Evolutionary conservation across 2,329 filamentous ascomycete species (phyloP).

Genomic region (Helotiales sp.): DNA sequence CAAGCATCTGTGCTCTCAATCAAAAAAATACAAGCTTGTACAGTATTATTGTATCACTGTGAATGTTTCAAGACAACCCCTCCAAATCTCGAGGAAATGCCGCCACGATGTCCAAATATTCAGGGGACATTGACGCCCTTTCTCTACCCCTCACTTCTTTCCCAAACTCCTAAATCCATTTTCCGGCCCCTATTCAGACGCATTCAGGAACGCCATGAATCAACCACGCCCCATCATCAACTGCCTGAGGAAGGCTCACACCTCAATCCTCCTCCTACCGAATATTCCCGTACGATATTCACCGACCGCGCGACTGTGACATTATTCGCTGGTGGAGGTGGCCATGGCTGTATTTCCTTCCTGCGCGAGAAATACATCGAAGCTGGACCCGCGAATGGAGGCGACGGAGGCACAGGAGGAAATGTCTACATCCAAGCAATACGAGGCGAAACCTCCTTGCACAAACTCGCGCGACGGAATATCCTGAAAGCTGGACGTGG

Average conservation of each 20-base stretch:
- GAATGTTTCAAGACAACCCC: neutral
- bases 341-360: constrained; percentile 94
- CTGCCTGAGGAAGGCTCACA: constrained; percentile 50
- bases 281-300: constrained; percentile 84
- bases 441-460: constrained; percentile 86
- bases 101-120: constrained; percentile 39
- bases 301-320: constrained; percentile 83
- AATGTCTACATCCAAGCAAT: constrained; percentile 95
- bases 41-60: too few species aligned
- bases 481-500: constrained; percentile 76
- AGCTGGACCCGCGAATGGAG: constrained; percentile 90
- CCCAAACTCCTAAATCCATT: constrained; percentile 17
- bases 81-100: constrained; percentile 30
- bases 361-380: constrained; percentile 87
- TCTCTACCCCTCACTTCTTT: constrained; percentile 42
- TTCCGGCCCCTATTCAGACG: constrained; percentile 26
- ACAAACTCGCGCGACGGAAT: constrained; percentile 83
- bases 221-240: constrained; percentile 21
- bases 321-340: constrained; percentile 79
- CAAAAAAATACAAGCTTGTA: too few species aligned
- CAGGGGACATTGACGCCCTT: constrained; percentile 43
- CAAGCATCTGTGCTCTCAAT: neutral
- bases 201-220: constrained; percentile 30
- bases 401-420: constrained; percentile 89
- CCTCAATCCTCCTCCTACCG: constrained; percentile 81